Evolutionary conservation across 2,329 filamentous ascomycete species (phyloP).

Genomic region (Aureobasidium sp.): DNA sequence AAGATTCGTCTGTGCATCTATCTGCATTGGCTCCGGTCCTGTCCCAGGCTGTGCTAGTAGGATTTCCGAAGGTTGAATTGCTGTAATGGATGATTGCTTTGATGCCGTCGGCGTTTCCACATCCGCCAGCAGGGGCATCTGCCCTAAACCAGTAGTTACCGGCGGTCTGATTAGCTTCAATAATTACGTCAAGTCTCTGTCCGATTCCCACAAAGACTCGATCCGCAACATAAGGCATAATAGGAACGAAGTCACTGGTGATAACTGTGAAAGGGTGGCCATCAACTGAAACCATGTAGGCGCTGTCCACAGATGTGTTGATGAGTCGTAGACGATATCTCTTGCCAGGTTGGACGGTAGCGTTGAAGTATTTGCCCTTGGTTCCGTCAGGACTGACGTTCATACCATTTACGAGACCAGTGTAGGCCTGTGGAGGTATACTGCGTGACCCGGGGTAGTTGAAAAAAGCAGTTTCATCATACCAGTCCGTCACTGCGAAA

Average conservation of each 20-base stretch:
- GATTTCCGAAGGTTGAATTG: conserved; percentile 18
- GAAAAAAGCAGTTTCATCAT: conserved; percentile 9
- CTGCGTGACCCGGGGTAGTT: conserved; percentile 4
- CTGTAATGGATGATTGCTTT: conserved; percentile 33
- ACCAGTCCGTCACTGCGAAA: conserved; percentile 8
- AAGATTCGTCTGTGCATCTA: conserved; percentile 13
- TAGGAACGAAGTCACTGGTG: conserved; percentile 34
- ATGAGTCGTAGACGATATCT: conserved; percentile 35
- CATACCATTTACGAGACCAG: conserved; percentile 26
- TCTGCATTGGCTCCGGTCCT: conserved; percentile 30
- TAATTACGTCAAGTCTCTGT: conserved; percentile 39
- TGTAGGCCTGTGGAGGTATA: conserved; percentile 24
- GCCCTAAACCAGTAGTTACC: conserved; percentile 40
- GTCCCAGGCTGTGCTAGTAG: conserved; percentile 20
- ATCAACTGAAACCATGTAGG: conserved; percentile 30
- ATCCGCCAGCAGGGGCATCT: conserved; percentile 16
- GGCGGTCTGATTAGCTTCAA: conserved; percentile 35
- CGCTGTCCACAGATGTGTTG: conserved; percentile 31
- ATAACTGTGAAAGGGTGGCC: conserved; percentile 36
- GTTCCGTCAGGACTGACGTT: conserved; percentile 19
- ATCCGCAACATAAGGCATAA: conserved; percentile 30
- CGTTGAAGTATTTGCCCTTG: conserved; percentile 19
- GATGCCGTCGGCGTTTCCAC: conserved; percentile 28
- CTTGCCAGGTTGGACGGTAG: conserved; percentile 29
- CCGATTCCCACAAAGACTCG: conserved; percentile 32